These are phyloP conservation scores for Cenchrus purpureus DNA, from an alignment of 176 grass and related monocot species.

Conservation along the genomic window DNA sequence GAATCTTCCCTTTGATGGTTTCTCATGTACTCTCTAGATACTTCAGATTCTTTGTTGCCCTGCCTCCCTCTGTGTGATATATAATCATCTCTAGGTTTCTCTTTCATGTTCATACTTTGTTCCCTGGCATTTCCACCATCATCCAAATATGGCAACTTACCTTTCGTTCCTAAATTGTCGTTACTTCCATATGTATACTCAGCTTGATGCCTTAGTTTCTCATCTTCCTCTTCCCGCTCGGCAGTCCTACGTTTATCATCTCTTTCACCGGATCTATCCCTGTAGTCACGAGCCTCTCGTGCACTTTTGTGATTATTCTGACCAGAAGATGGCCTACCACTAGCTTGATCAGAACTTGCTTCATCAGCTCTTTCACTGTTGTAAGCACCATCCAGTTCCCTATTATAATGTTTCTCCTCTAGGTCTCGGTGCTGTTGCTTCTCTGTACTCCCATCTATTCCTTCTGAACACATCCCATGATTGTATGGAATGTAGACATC, in stretches of 20 bases:
- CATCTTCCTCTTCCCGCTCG: conserved; percentile 1
- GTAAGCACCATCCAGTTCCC: too few species aligned
- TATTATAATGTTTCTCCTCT: too few species aligned
- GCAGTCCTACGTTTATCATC: conserved; percentile 36
- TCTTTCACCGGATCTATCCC: background rate
- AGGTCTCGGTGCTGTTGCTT: too few species aligned
- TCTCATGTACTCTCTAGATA: conserved; percentile 59
- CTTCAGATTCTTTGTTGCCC: conserved; percentile 43
- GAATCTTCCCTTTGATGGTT: conserved; percentile 56
- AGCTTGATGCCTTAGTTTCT: background rate
- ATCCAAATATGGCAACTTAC: conserved; percentile 43
- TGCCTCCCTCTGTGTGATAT: conserved; percentile 59
- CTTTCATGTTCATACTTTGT: too few species aligned
- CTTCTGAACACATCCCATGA: too few species aligned
- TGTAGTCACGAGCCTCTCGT: conserved; percentile 24
- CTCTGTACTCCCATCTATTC: too few species aligned
- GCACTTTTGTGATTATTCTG: too few species aligned
- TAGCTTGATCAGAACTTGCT: background rate
- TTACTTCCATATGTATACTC: conserved; percentile 10
- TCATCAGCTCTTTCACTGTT: too few species aligned
- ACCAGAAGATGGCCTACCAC: background rate
- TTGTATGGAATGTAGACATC: conserved; percentile 14
- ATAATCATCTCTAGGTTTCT: conserved; percentile 31
- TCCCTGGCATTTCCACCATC: conserved; percentile 42
- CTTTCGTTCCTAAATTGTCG: conserved; percentile 31